Evolutionary conservation across 2,329 filamentous ascomycete genomes (phyloP).

Genomic region (Epichloe gansuensis): DNA sequence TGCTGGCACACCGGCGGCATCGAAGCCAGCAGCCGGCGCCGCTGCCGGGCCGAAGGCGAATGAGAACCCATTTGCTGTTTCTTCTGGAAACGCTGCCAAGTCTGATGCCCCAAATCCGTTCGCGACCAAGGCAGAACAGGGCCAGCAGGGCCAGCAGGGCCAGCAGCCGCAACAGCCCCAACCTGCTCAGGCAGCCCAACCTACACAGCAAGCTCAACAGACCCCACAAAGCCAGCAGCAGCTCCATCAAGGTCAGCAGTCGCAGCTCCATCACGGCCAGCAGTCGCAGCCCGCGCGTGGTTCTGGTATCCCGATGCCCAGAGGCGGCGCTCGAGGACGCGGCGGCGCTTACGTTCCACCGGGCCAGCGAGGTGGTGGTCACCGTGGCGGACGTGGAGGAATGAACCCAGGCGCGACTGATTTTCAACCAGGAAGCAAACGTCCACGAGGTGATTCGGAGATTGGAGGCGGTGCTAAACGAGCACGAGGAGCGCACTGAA

Average conservation of each 20-base stretch:
- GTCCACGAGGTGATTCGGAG: conserved; percentile 40
- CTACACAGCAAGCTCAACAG: conserved; percentile 9
- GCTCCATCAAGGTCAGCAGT: conserved; percentile 9
- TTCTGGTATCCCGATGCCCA: conserved; percentile 29
- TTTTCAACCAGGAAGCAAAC: conserved; percentile 45
- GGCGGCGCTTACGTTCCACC: conserved; percentile 26
- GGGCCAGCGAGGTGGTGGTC: conserved; percentile 29
- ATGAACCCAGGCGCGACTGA: conserved; percentile 41
- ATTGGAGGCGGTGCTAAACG: conserved; percentile 29
- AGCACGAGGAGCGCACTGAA: conserved; percentile 26
- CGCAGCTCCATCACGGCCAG: conserved; percentile 9
- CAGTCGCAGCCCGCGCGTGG: conserved; percentile 11
- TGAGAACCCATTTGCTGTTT: conserved; percentile 1
- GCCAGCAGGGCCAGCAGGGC: neutral
- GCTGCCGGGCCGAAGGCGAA: neutral
- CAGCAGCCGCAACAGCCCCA: neutral
- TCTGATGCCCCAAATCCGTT: conserved; percentile 3
- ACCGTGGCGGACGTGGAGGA: conserved; percentile 25
- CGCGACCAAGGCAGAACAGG: conserved; percentile 5
- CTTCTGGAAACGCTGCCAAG: neutral
- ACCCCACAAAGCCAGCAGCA: neutral
- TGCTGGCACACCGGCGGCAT: conserved; percentile 6
- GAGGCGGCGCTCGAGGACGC: conserved; percentile 27
- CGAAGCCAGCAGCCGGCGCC: conserved; percentile 9
- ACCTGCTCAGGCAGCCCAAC: neutral